Conservation (phyloP, 768 basidiomycete species). For the Stropharia rugosoannulata region DNA sequence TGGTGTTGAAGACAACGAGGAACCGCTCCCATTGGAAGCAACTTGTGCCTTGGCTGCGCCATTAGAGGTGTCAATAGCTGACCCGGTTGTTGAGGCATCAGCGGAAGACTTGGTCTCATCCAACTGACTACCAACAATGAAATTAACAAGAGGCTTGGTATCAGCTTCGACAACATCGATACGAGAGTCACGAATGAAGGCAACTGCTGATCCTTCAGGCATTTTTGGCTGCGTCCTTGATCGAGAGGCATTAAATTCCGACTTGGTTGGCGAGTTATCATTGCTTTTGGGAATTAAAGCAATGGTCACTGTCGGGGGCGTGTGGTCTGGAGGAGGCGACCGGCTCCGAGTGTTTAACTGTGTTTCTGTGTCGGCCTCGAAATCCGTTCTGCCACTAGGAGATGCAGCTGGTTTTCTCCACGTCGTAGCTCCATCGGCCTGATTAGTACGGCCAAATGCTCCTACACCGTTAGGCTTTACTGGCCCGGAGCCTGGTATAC, state of each 20-base stretch:
- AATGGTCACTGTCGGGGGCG: slow-evolving; percentile 27
- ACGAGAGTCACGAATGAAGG: slow-evolving; percentile 67
- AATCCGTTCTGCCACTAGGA: slow-evolving; percentile 18
- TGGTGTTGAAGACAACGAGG: neutral
- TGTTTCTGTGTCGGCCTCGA: slow-evolving; percentile 10
- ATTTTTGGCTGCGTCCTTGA: slow-evolving; percentile 64
- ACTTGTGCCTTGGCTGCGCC: neutral
- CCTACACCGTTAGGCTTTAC: slow-evolving; percentile 28
- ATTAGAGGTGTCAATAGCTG: neutral
- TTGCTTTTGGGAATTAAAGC: slow-evolving; percentile 31
- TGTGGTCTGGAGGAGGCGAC: slow-evolving; percentile 61
- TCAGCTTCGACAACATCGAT: slow-evolving; percentile 50
- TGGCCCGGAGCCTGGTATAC: slow-evolving; percentile 24
- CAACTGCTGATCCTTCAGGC: slow-evolving; percentile 70
- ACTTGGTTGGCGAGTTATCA: slow-evolving; percentile 31
- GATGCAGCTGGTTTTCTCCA: slow-evolving; percentile 42
- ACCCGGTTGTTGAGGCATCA: neutral
- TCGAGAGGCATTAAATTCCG: slow-evolving; percentile 33
- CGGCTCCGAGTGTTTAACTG: slow-evolving; percentile 58
- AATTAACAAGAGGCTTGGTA: slow-evolving; percentile 55
- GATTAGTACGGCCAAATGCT: slow-evolving; percentile 41
- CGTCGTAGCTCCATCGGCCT: slow-evolving; percentile 38
- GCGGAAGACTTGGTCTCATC: slow-evolving; percentile 37
- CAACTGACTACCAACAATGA: slow-evolving; percentile 79
- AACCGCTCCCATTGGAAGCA: neutral